Evolutionary conservation across 345 rosid species (phyloP), one percentile per base, ranked within the genome.

Genomic region (Lepidium aucheri): DNA sequence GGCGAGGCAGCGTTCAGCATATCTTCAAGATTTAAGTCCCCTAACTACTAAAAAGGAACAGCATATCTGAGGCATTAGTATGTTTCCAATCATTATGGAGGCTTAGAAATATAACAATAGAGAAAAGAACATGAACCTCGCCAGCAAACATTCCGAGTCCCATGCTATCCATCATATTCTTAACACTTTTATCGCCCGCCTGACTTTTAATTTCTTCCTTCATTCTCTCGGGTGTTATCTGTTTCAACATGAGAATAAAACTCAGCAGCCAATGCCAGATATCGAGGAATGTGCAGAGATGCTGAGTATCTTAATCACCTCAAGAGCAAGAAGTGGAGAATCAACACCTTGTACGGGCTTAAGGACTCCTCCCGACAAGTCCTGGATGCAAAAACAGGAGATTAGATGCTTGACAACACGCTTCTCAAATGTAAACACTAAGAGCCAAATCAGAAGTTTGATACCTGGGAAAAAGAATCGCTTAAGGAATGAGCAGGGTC

Each of bases 401-500:
- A 68, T 22, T 9, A 47, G 39, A 53, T 22, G 51, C 34, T 43
- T 9, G 26, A 17, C 53, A 67, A 24, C 47, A 50, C 8, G 35
- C 18, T 49, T 49, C 10, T 55, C 9, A 18, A 57, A 28, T 13
- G 4, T 32, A 46, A 41, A 52, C 15, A 45, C 5, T 24, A 18
- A 65, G 42, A 74, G 30, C 26, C 36, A 34, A 74, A 42, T 42
- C 13, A 72, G 32, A 56, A 67, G 45, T 32, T 56, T 28, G 33
- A 3, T 60, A 85, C 95, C 85, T 85, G 86, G 18, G 80, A 76
- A 52, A 87, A 87, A 12, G 95, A 90, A 81, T 90, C 92, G 28
- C 97, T 87, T 41, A 90, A 73, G 20, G 97, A 87, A 69, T 87
- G 92, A 67, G 92, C 95, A 65, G 95, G 95, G 59, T 90, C 97